Evolutionary conservation across 768 basidiomycete species (phyloP), one percentile per base, ranked within the genome.

Genomic region (Dioszegia hungarica): DNA sequence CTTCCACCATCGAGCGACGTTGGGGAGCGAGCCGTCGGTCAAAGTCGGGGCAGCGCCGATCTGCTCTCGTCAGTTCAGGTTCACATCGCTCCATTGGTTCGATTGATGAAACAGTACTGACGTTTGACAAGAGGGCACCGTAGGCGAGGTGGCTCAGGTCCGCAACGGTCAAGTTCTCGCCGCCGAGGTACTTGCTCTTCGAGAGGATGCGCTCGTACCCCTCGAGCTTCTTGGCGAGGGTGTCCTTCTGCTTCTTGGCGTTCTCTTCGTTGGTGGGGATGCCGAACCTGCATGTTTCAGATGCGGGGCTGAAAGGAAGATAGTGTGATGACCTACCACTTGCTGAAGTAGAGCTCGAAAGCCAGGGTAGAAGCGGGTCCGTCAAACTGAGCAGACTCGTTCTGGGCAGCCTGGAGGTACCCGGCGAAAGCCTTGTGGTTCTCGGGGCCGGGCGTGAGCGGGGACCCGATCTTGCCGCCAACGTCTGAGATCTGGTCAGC

Each of bases 91-190:
- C 11, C 43, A 27, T 19, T 19, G 6, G 20, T 40, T 24, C 20
- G 9, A 8, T 9, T 24, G 15, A n/a, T 17, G 15, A 24, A 49
- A 15, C 9, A 9, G 36, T 10, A 51, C 49, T 36, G 15, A 51
- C 49, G n/a, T 51, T 51, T 19, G 20, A 24, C 5, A 51, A 3
- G 22, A 51, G 14, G 24, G 34, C 11, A 19, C 79, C 81, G 46
- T 79, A 80, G 0, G 84, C 80, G 29, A 85, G 67, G 67, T 85
- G 84, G 71, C 80, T 81, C 11, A 86, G 76, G 65, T 86, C 85
- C 3, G 81, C 83, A 0, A 85, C 75, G 6, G 82, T 84, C 50
- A 86, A 20, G 27, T 72, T 63, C 77, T 65, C 80, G 68, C 76
- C 83, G 68, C 60, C 79, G 72, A 75, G 70, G 66, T 83, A 85